Evolutionary conservation across 768 basidiomycete species (phyloP).

Genomic region (Serendipita indica): DNA sequence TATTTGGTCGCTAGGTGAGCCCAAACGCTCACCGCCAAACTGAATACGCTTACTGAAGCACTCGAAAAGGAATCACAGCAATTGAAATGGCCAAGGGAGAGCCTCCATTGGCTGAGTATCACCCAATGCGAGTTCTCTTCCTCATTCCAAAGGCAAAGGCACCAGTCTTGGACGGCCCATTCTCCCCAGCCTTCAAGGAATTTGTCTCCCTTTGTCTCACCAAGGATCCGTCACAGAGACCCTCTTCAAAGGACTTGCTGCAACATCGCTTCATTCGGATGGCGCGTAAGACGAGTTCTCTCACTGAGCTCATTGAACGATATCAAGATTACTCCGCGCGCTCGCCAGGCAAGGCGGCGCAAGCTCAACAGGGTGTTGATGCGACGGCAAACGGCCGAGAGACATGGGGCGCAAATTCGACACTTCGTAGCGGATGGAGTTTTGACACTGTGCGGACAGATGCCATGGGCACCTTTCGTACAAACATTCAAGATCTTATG

Average conservation of each 20-base stretch:
- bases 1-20: constrained; percentile 83
- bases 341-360: constrained; percentile 28
- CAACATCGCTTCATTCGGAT: constrained; percentile 84
- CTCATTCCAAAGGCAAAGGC: constrained; percentile 94
- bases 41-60: not conserved
- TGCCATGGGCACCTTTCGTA: constrained; percentile 62
- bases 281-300: constrained; percentile 67
- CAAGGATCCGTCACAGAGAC: constrained; percentile 84
- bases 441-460: constrained; percentile 70
- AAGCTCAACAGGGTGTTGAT: constrained; percentile 16
- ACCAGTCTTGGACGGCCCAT: constrained; percentile 75
- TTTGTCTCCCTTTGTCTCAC: constrained; percentile 83
- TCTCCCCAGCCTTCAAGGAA: constrained; percentile 76
- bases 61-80: constrained; percentile 53
- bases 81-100: constrained; percentile 98
- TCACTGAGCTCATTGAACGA: constrained; percentile 79
- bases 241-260: constrained; percentile 79
- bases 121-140: constrained; percentile 97
- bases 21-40: too few species aligned
- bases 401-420: constrained; percentile 59
- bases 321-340: constrained; percentile 61
- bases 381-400: constrained; percentile 28
- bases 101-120: constrained; percentile 91
- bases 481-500: constrained; percentile 49
- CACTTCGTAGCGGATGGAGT: constrained; percentile 87